Percentiles rank a stretch among this genome's conserved stretches.
Conservation (phyloP, 257 asterid species). For the Penstemon eatonii region DNA sequence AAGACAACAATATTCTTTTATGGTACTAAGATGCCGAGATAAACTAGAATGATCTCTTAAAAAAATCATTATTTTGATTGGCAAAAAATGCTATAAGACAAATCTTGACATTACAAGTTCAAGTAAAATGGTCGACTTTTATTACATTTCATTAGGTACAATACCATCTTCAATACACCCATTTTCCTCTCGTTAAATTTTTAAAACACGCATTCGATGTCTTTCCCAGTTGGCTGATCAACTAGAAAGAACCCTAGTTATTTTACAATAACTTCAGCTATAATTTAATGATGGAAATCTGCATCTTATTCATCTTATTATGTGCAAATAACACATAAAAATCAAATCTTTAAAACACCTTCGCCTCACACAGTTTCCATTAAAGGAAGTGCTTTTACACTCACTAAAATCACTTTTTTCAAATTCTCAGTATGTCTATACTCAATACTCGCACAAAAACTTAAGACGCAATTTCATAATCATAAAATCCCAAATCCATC, state of each 20-base stretch:
- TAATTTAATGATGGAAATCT: too few relatives aligned
- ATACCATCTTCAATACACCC: not conserved
- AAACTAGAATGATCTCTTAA: not conserved
- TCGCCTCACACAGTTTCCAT: too few relatives aligned
- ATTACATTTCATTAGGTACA: not conserved
- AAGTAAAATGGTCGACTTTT: not conserved
- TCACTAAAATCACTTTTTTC: too few relatives aligned
- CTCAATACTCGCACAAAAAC: too few relatives aligned
- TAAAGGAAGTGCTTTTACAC: too few relatives aligned
- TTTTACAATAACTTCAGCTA: too few relatives aligned
- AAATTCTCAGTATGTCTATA: too few relatives aligned
- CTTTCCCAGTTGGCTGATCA: not conserved
- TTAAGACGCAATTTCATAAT: too few relatives aligned
- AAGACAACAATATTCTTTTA: not conserved
- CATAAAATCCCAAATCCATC: too few relatives aligned
- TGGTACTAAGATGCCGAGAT: not conserved
- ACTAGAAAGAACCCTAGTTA: not conserved
- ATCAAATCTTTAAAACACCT: too few relatives aligned
- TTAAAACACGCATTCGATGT: constrained; percentile 1
- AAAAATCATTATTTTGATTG: not conserved
- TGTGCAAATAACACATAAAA: too few relatives aligned
- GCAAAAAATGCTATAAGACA: not conserved
- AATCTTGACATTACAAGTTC: not conserved
- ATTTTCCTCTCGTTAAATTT: not conserved
- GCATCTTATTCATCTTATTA: too few relatives aligned